phyloP scores from a whole-genome alignment of 2,329 filamentous ascomycete species.

The Colletotrichum musicola region DNA sequence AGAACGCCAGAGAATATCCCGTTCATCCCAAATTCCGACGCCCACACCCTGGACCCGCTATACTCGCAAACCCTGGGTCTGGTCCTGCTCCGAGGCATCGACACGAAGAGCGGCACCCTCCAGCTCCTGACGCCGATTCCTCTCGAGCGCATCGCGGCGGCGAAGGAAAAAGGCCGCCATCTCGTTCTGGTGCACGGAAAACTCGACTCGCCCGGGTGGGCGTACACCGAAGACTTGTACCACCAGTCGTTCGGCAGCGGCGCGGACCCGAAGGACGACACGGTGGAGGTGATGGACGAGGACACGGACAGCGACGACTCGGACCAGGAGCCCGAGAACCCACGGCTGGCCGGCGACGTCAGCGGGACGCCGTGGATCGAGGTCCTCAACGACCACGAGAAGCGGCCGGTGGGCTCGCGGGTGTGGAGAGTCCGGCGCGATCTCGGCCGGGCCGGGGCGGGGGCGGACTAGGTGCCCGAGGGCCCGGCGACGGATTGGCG shows the following conservation, averaged over 20 bases:
- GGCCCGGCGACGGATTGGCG: neutral
- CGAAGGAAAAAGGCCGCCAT: constrained; percentile 57
- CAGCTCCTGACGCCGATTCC: constrained; percentile 75
- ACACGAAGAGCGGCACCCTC: constrained; percentile 64
- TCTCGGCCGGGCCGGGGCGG: constrained; percentile 58
- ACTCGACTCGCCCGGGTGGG: constrained; percentile 77
- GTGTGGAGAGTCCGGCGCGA: constrained; percentile 76
- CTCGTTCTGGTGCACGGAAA: constrained; percentile 76
- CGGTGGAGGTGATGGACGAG: constrained; percentile 50
- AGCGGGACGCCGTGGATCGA: constrained; percentile 70
- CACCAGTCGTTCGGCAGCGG: constrained; percentile 46
- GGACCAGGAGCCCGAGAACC: constrained; percentile 46
- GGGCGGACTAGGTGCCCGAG: constrained; percentile 14
- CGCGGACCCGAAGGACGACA: constrained; percentile 45
- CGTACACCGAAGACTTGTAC: constrained; percentile 74
- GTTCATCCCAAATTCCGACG: constrained; percentile 67
- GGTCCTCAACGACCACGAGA: constrained; percentile 66
- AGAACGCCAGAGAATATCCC: constrained; percentile 69
- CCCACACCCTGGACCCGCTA: constrained; percentile 69
- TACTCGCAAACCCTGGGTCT: constrained; percentile 72
- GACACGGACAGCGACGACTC: constrained; percentile 51
- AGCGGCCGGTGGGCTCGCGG: constrained; percentile 67
- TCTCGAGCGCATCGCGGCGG: constrained; percentile 52
- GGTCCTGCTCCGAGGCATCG: constrained; percentile 78
- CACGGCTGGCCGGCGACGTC: constrained; percentile 41